phyloP scores from a whole-genome alignment of 1,284 basidiomycete genomes.

The Pisolithus thermaeus region DNA sequence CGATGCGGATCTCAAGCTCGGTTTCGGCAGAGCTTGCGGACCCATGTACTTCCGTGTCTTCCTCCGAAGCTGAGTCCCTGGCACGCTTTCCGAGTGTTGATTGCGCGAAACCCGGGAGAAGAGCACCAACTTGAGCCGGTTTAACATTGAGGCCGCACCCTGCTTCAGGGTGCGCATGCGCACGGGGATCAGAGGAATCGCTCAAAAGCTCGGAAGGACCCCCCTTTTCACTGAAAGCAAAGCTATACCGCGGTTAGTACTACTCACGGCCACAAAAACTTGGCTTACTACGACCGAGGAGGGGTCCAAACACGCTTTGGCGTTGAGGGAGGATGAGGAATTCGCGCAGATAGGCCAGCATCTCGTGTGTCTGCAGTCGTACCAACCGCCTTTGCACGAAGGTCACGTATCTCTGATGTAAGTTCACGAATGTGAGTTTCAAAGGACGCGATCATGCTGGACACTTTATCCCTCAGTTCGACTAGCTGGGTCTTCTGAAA shows the following conservation, averaged over 20 bases:
- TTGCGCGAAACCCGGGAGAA: conserved; percentile 37
- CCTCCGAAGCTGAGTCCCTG: conserved; percentile 43
- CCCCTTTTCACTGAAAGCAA: conserved; percentile 14
- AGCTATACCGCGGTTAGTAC: conserved; percentile 13
- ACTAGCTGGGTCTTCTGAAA: conserved; percentile 37
- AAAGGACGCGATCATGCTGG: conserved; percentile 26
- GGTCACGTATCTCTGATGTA: conserved; percentile 23
- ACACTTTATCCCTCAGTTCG: conserved; percentile 35
- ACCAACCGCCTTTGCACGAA: conserved; percentile 15
- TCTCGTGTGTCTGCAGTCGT: conserved; percentile 9
- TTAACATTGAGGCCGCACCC: conserved; percentile 16
- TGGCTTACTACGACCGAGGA: conserved; percentile 22
- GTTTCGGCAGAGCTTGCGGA: conserved; percentile 32
- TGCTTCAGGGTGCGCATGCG: conserved; percentile 10
- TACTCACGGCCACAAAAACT: conserved; percentile 1
- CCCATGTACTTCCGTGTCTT: conserved; percentile 36
- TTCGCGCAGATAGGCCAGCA: conserved; percentile 14
- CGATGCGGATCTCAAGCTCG: conserved; percentile 32
- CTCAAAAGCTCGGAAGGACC: conserved; percentile 18
- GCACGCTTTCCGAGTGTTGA: conserved; percentile 55
- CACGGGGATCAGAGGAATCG: conserved; percentile 17
- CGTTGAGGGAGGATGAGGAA: conserved; percentile 27
- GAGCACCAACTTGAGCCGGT: conserved; percentile 18
- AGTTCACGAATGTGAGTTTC: conserved; percentile 33
- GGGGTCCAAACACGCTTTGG: conserved; percentile 30